phyloP scores from a whole-genome alignment of 495 filamentous ascomycete species.

The Lophium mytilinum region DNA sequence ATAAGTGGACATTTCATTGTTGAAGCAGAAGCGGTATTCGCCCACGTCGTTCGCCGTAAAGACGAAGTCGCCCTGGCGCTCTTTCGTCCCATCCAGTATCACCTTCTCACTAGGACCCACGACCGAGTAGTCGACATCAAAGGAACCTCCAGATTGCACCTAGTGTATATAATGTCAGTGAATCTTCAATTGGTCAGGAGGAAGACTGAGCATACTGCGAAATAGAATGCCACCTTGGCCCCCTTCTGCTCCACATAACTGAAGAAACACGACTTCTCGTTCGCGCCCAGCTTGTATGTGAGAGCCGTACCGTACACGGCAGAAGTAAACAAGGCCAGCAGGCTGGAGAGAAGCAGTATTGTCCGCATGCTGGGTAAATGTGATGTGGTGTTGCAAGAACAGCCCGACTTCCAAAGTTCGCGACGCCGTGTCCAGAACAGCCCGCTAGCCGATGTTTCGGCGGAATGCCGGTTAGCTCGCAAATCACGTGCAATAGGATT shows the following conservation, averaged over 20 bases:
- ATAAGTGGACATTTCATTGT: slow-evolving; percentile 97
- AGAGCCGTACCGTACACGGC: slow-evolving; percentile 69
- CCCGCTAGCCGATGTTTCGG: no score
- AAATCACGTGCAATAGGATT: no score
- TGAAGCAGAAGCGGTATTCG: slow-evolving; percentile 96
- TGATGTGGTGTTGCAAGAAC: not conserved
- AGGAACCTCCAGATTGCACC: slow-evolving; percentile 94
- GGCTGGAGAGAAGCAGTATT: slow-evolving; percentile 33
- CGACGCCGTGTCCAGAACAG: no score
- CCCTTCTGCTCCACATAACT: slow-evolving; percentile 62
- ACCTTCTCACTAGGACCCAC: slow-evolving; percentile 72
- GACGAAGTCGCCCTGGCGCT: slow-evolving; percentile 95
- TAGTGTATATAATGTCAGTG: slow-evolving; percentile 29
- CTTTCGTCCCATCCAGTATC: slow-evolving; percentile 81
- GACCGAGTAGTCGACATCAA: slow-evolving; percentile 91
- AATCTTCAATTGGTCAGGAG: not conserved
- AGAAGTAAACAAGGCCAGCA: slow-evolving; percentile 59
- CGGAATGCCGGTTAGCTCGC: no score
- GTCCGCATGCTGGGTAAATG: slow-evolving; percentile 23
- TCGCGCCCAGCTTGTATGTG: slow-evolving; percentile 82
- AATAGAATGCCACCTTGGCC: slow-evolving; percentile 95
- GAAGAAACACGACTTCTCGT: slow-evolving; percentile 96
- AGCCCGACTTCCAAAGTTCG: no score
- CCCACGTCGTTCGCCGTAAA: slow-evolving; percentile 92
- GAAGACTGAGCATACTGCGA: slow-evolving; percentile 55